Base-by-base conservation (phyloP, 2,329 filamentous ascomycete species). In the Talaromyces sp. region DNA sequence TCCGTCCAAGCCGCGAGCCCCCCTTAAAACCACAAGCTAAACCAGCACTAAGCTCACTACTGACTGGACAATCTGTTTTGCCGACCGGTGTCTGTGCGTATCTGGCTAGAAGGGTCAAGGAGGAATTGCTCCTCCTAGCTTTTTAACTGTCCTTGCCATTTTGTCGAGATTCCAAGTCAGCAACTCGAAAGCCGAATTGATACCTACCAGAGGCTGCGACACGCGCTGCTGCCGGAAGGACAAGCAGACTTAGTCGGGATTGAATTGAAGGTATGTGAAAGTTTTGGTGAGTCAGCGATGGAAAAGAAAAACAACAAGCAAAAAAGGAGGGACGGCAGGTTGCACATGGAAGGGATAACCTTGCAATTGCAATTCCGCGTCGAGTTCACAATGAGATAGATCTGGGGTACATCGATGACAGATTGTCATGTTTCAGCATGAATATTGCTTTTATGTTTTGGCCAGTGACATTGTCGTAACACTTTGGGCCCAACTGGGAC, bases 81-180 rank as follows among this genome's bases (percentile, higher is more conserved):
- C 61, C 61, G 17, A 63, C 49, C 34, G n/a, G 31, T 36, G 61
- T 63, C 61, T 34, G 61, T 63, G 61, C 61, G 61, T 54, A 38
- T 61, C 31, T 61, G 43, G 31, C 45, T 34, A 49, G 40, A 51
- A 51, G 58, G 29, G 43, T n/a, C 31, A 56, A 56, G 29, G 53
- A 56, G 53, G 31, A 56, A 15, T 59, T 59, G 22, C 22, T 59
- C 6, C 56, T 59, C 56, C 56, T 45, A 59, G 56, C 56, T 59
- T 59, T 59, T 45, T 17, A 43, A 29, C 22, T 15, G 36, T 19
- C 22, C 36, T 59, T 25, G 38, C 22, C 36, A 8, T 56, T 56
- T 56, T 36, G 31, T 56, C 53, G 53, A 56, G 17, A 56, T 56
- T 7, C n/a, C n/a, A 56, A 34, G 10, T 34, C 53, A 38, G 29